phyloP scores from a whole-genome alignment of 139 green algal genomes.

The Micromonas pusilla region DNA sequence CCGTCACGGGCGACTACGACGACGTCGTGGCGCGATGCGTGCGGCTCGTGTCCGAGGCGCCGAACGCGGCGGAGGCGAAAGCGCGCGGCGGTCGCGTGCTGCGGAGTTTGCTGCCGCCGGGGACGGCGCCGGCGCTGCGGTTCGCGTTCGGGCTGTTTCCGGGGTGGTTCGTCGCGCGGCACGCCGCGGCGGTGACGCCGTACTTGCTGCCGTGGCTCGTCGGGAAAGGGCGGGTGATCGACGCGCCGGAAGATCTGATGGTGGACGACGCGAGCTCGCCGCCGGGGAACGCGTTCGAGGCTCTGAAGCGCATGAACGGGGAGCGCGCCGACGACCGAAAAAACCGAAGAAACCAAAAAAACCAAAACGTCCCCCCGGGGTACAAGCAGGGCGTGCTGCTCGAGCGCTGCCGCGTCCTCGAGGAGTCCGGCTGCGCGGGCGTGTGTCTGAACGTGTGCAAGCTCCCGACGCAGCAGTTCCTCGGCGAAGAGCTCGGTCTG shows the following conservation, averaged over 20 bases:
- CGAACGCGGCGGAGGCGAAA: not conserved
- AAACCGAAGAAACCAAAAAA: no score
- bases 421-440: conserved; percentile 38
- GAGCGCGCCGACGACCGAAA: no score
- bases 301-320: not conserved
- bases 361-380: no score
- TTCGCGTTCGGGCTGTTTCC: conserved; percentile 19
- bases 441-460: conserved; percentile 52
- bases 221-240: conserved; percentile 25
- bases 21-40: not conserved
- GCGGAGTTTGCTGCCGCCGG: not conserved
- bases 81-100: conserved; percentile 1
- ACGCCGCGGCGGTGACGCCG: conserved; percentile 20
- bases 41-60: not conserved
- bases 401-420: conserved; percentile 30
- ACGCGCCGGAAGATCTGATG: not conserved
- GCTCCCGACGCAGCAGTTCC: conserved; percentile 44
- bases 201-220: conserved; percentile 23
- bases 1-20: not conserved
- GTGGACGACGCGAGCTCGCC: not conserved
- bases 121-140: not conserved
- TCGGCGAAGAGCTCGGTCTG: conserved; percentile 43
- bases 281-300: conserved; percentile 6
- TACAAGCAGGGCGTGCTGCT: conserved; percentile 34
- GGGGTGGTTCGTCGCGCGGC: conserved; percentile 21